Conservation (phyloP, 2,329 filamentous ascomycete species). For the Cercospora nicotianae region DNA sequence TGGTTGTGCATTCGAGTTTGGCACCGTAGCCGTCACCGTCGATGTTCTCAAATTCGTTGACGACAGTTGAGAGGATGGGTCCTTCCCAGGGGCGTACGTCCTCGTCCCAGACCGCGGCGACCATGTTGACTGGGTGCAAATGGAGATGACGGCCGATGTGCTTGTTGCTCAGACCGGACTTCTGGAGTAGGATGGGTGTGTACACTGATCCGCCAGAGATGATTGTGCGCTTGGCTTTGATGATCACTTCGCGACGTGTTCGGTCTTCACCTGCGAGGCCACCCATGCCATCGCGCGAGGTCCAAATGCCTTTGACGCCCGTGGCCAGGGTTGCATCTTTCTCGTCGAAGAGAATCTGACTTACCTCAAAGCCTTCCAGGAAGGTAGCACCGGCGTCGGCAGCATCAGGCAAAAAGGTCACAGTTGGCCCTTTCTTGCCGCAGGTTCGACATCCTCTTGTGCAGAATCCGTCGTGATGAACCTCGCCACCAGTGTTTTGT, state of each 20-base stretch:
- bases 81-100: slow-evolving; percentile 66
- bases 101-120: slow-evolving; percentile 65
- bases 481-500: slow-evolving; percentile 73
- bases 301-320: slow-evolving; percentile 75
- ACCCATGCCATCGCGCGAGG: slow-evolving; percentile 64
- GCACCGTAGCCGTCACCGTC: slow-evolving; percentile 77
- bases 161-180: slow-evolving; percentile 76
- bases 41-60: slow-evolving; percentile 75
- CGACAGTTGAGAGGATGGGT: slow-evolving; percentile 75
- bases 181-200: slow-evolving; percentile 72
- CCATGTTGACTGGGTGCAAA: slow-evolving; percentile 67
- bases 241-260: slow-evolving; percentile 60
- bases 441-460: slow-evolving; percentile 61
- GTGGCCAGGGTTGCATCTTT: slow-evolving; percentile 56
- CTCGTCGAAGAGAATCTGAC: slow-evolving; percentile 68
- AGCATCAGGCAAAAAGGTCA: slow-evolving; percentile 77
- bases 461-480: slow-evolving; percentile 71
- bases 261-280: slow-evolving; percentile 56
- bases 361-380: slow-evolving; percentile 76
- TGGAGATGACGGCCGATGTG: slow-evolving; percentile 82
- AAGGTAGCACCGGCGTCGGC: slow-evolving; percentile 75
- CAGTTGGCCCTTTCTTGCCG: slow-evolving; percentile 76
- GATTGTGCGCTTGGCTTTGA: slow-evolving; percentile 79
- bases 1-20: slow-evolving; percentile 75
- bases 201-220: slow-evolving; percentile 75